These are phyloP conservation scores for Chrysosporium queenslandicum DNA, from an alignment of 2,329 filamentous ascomycete species.

Conservation along the genomic window DNA sequence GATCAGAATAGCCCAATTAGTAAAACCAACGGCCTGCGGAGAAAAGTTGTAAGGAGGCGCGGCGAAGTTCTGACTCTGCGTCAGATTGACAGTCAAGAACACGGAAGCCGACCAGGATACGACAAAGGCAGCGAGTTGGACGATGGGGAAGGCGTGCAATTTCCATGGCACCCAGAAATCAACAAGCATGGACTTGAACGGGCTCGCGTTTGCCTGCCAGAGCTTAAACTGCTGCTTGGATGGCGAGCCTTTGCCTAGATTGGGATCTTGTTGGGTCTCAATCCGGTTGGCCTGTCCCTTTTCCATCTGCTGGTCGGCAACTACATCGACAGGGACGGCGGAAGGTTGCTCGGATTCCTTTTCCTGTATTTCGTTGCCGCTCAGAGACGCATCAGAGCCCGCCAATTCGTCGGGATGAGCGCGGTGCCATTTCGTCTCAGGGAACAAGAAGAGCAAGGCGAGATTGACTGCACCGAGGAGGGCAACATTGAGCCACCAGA, in stretches of 20 bases:
- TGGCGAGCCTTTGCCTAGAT: constrained; percentile 47
- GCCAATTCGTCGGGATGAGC: constrained; percentile 24
- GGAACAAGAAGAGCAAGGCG: constrained; percentile 50
- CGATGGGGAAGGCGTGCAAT: constrained; percentile 52
- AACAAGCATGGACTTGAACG: constrained; percentile 36
- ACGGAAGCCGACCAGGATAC: constrained; percentile 50
- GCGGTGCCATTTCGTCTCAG: constrained; percentile 53
- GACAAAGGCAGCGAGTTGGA: constrained; percentile 52
- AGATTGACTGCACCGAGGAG: constrained; percentile 43
- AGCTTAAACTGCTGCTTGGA: constrained; percentile 47
- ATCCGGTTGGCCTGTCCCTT: not conserved
- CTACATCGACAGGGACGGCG: constrained; percentile 17
- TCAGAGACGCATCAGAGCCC: not conserved
- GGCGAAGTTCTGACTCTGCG: constrained; percentile 46
- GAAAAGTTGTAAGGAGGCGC: constrained; percentile 47
- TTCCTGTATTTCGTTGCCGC: not conserved
- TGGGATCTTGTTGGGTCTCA: constrained; percentile 36
- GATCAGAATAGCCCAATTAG: constrained; percentile 48
- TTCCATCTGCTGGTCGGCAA: constrained; percentile 24
- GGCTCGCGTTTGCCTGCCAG: constrained; percentile 42
- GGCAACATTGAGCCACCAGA: constrained; percentile 57
- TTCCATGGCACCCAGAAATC: constrained; percentile 55
- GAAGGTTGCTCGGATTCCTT: constrained; percentile 13
- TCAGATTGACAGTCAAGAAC: constrained; percentile 54
- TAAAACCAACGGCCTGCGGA: constrained; percentile 44